Evolutionary conservation across 495 filamentous ascomycete genomes (phyloP), one percentile per base, ranked within the genome.

Genomic region (Podospora conica): DNA sequence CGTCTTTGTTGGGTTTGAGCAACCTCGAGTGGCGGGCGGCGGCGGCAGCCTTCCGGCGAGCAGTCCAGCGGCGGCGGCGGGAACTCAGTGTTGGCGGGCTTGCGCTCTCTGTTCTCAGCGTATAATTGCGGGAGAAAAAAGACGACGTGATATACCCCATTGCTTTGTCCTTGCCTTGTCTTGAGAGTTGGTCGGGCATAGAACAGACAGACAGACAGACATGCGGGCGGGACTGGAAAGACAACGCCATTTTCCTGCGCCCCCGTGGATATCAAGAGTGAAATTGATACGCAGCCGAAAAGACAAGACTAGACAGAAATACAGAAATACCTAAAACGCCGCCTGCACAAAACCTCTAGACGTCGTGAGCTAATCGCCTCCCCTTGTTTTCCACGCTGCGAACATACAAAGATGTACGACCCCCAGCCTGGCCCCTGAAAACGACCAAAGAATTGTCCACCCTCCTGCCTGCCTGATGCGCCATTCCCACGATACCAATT

Each of bases 1-100:
- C 65, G 27, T 65, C 58, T 53, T 48, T 48, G 55, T 64, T 40
- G 31, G 31, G 20, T 61, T 61, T 40, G 59, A 61, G 56, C 56
- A 58, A 25, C 40, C 40, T 48, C 40, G 18, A n/a, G 18, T 48
- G 40, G 40, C 40, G 15, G 18, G 18, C 2, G 40, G 40, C 7
- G 40, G 40, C 4, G 40, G 18, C 29, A 11, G 40, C 40, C 8
- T 48, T 48, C 18, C 9, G 40, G 40, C 40, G 40, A 48, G 40
- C 15, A 18, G 25, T 27, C 25, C 25, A 27, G 25, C 25, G 25
- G 25, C 25, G 25, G 25, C 25, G 6, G 6, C n/a, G n/a, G n/a
- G n/a, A n/a, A 3, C 6, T 27, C 25, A 27, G 25, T 48, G 18
- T 48, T 48, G 40, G 40, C 1, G 40, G 40, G 18, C 15, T 48